Evolutionary conservation across 495 filamentous ascomycete species (phyloP), one percentile per base, ranked within the genome.

Genomic region (Bacidia gigantensis): DNA sequence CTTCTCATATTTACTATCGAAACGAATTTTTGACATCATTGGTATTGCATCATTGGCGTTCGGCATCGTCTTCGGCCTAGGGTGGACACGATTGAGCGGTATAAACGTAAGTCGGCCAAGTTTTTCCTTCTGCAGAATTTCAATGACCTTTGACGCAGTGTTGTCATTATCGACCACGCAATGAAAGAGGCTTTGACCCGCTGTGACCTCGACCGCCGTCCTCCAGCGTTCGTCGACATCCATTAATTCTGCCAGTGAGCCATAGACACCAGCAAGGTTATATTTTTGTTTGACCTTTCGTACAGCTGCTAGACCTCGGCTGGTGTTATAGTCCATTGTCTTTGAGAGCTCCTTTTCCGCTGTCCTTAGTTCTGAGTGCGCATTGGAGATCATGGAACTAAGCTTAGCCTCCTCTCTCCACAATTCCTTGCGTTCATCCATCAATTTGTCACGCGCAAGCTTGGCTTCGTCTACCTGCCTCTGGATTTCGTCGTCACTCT

Each of bases 71-170:
- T 73, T 64, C 3, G 76, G 70, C 53, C 76, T 80, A 1, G 80
- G 75, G 39, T 77, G 77, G 35, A 97, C 68, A 20, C 86, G 80
- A 49, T 87, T 89, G 10, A 99, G 71, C 1, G 92, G 92, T 80
- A 99, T 88, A 58, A 95, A 96, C 1, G 93, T 97, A 24, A 97
- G 75, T 59, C 92, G 80, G n/a, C 92, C 92, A 17, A 83, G 78
- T 51, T 78, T 82, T 51, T 82, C 78, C 49, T 84, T 85, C 61
- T 88, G 80, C 20, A 99, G 72, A 12, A 83, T 75, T 58, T 90
- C 84, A 12, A 89, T 73, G 14, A 94, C 80, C 49, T 77, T 77
- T 0, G 87, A 86, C 0, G 88, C 88, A 1, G 90, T 96, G 35
- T 84, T 78, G 50, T 89, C 89, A 38, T 82, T 94, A 64, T 99